A percentile compares a stretch with the other conserved stretches of the same genome.
Conservation (phyloP, 2,329 filamentous ascomycete species). For the Ophiostoma tasmaniense region DNA sequence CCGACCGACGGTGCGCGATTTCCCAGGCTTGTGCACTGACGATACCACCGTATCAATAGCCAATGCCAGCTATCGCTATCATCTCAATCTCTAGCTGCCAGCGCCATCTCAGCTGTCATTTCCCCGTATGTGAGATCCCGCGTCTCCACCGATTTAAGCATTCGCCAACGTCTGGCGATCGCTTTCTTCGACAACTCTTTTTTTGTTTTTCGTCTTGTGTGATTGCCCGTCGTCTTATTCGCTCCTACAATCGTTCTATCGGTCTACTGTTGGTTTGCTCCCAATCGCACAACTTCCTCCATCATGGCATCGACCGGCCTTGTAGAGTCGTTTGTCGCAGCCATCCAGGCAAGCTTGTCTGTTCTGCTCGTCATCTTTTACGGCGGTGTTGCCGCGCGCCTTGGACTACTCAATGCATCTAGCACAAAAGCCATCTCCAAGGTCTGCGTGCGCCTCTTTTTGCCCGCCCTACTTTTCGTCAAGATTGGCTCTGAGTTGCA, state of each 20-base stretch:
- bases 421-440: slow-evolving; percentile 37
- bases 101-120: background rate
- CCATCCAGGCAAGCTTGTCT: slow-evolving; percentile 39
- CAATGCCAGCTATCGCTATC: background rate
- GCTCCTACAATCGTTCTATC: background rate
- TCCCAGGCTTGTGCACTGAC: background rate
- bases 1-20: background rate
- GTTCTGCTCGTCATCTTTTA: slow-evolving; percentile 40
- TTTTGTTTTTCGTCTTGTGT: background rate
- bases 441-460: slow-evolving; percentile 39
- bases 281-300: background rate
- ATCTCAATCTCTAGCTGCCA: background rate
- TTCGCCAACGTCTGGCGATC: background rate
- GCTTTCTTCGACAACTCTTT: background rate
- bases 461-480: slow-evolving; percentile 38
- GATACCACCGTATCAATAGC: background rate
- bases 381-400: slow-evolving; percentile 33
- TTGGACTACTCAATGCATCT: slow-evolving; percentile 30
- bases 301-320: slow-evolving; percentile 24
- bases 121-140: background rate
- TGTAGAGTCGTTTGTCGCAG: slow-evolving; percentile 34
- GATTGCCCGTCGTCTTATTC: background rate
- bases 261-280: background rate
- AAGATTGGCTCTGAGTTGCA: slow-evolving; percentile 38
- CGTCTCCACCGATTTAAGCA: background rate